A percentile compares a stretch with the other conserved stretches of the same genome.
phyloP scores from a whole-genome alignment of 2,329 filamentous ascomycete species.

The Phialocephala subalpina region DNA sequence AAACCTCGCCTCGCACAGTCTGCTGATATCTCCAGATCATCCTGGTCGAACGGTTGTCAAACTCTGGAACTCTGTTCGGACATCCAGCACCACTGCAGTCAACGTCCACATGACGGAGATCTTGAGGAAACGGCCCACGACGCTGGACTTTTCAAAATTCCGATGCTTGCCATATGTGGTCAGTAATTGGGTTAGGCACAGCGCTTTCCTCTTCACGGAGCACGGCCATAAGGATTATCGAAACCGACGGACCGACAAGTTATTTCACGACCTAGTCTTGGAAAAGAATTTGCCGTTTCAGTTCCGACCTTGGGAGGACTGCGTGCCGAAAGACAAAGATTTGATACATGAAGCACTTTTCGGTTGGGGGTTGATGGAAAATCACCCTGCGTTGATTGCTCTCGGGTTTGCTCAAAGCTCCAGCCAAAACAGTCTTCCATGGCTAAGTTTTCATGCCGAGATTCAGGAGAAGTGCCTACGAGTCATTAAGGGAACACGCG shows the following conservation, averaged over 20 bases:
- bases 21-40: slow-evolving; percentile 8
- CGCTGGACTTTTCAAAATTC: background rate
- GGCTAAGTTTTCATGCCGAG: too few species aligned
- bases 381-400: slow-evolving; percentile 15
- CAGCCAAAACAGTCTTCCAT: too few species aligned
- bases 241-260: background rate
- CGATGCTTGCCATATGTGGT: slow-evolving; percentile 13
- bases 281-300: slow-evolving; percentile 16
- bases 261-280: slow-evolving; percentile 15
- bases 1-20: slow-evolving; percentile 12
- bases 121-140: background rate
- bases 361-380: slow-evolving; percentile 25
- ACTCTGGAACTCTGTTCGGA: slow-evolving; percentile 18
- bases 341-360: slow-evolving; percentile 5
- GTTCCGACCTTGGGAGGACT: slow-evolving; percentile 22
- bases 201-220: background rate
- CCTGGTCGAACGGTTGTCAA: slow-evolving; percentile 3
- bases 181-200: slow-evolving; percentile 25
- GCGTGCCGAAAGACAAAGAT: background rate
- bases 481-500: too few species aligned
- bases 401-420: background rate
- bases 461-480: too few species aligned
- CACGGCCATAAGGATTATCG: background rate
- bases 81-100: background rate
- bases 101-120: slow-evolving; percentile 1